phyloP scores from a whole-genome alignment of 2,329 filamentous ascomycete genomes.

The Paramyrothecium roridum region DNA sequence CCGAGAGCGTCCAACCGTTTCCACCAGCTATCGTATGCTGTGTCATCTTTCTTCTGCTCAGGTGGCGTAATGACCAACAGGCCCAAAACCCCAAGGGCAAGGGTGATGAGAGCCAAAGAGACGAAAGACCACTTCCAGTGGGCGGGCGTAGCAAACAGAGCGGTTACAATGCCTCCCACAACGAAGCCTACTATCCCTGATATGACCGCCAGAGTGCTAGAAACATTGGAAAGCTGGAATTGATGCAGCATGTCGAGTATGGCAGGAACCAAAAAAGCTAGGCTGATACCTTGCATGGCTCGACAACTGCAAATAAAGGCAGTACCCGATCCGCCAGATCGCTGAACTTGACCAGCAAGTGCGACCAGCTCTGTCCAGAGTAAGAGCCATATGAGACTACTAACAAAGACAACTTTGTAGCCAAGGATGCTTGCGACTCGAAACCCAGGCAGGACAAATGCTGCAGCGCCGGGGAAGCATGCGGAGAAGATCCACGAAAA shows the following conservation, averaged over 20 bases:
- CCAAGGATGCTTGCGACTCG: neutral
- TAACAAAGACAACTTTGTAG: neutral
- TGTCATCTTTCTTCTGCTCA: constrained; percentile 8
- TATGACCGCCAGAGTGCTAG: neutral
- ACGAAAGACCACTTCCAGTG: neutral
- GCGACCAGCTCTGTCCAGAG: neutral
- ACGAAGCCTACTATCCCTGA: neutral
- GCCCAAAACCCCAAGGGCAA: constrained; percentile 14
- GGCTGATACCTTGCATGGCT: neutral
- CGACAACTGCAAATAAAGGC: neutral
- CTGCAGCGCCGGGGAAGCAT: neutral
- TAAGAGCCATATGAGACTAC: neutral
- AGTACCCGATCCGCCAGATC: neutral
- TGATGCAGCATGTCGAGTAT: neutral
- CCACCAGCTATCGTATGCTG: constrained; percentile 18
- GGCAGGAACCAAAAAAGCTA: neutral
- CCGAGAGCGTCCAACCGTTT: constrained; percentile 16
- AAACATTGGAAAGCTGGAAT: neutral
- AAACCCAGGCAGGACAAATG: neutral
- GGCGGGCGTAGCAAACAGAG: neutral
- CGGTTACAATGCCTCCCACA: neutral
- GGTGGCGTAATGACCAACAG: constrained; percentile 13
- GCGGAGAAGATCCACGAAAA: neutral
- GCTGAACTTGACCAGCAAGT: neutral
- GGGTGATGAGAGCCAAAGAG: constrained; percentile 6